Percentiles rank a stretch among this genome's conserved stretches.
These are phyloP conservation scores for Leccinum broughii DNA, from an alignment of 768 basidiomycete genomes.

Conservation along the genomic window DNA sequence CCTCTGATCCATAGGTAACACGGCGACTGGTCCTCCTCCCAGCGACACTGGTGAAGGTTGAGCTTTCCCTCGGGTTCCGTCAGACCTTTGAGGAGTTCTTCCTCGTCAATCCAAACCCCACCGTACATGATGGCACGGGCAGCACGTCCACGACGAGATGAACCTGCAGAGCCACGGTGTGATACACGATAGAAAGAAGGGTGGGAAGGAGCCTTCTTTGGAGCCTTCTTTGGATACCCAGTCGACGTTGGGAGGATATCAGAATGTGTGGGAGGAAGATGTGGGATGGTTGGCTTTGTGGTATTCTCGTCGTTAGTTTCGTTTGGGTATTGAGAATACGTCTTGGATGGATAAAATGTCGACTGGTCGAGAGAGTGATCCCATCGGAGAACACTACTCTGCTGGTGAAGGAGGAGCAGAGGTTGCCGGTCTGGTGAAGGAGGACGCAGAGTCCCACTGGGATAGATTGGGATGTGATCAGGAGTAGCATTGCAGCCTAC, in stretches of 20 bases:
- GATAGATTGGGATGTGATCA: neutral
- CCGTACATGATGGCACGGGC: conserved; percentile 7
- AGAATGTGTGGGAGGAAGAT: neutral
- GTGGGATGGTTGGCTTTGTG: neutral
- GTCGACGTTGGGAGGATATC: no score
- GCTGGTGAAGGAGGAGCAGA: neutral
- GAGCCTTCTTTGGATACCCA: neutral
- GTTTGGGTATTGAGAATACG: no score
- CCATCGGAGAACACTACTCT: neutral
- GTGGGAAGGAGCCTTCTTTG: neutral
- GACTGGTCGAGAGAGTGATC: neutral
- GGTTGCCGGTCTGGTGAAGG: neutral
- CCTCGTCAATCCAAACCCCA: conserved; percentile 15
- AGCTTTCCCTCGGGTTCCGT: conserved; percentile 1
- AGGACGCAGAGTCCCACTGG: neutral
- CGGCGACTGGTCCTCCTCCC: conserved; percentile 5
- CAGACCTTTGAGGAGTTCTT: conserved; percentile 9
- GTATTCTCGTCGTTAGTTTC: no score
- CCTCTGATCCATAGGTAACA: conserved; percentile 20
- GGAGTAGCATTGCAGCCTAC: neutral
- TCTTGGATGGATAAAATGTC: no score
- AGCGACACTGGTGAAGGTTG: conserved; percentile 13
- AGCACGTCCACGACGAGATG: neutral
- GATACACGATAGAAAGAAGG: no score
- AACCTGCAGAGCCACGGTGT: neutral